Percentiles rank a stretch among this genome's conserved stretches.
Conservation (phyloP, 495 filamentous ascomycete genomes). For the Penicillium argentinense region DNA sequence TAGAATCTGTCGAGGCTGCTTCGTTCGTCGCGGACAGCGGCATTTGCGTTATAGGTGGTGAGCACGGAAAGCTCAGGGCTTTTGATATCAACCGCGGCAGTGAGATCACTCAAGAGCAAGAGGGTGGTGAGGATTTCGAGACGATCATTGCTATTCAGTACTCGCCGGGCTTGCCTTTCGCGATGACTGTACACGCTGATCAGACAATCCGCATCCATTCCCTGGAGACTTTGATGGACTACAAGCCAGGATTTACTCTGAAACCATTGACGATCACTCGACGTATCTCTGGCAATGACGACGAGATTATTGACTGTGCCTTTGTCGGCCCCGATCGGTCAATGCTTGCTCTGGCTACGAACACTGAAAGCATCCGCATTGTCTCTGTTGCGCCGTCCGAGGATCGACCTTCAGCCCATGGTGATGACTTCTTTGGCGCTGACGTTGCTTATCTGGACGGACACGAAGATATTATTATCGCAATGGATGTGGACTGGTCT, state of each 20-base stretch:
- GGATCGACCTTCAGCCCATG: conserved; percentile 30
- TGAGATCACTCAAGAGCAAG: conserved; percentile 75
- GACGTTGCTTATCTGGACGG: conserved; percentile 83
- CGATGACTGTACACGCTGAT: conserved; percentile 85
- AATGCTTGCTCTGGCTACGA: conserved; percentile 86
- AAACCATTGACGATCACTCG: conserved; percentile 55
- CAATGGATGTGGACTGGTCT: conserved; percentile 91
- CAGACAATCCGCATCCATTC: conserved; percentile 81
- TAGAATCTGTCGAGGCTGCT: conserved; percentile 81
- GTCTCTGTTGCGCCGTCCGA: conserved; percentile 60
- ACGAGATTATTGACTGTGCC: conserved; percentile 91
- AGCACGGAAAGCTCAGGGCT: conserved; percentile 74
- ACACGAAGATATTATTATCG: conserved; percentile 94
- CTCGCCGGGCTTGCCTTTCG: conserved; percentile 56
- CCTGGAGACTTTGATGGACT: conserved; percentile 36
- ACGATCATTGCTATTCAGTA: conserved; percentile 72
- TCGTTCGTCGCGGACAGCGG: conserved; percentile 71
- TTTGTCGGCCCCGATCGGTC: conserved; percentile 79
- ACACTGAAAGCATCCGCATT: conserved; percentile 88
- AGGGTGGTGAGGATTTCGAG: conserved; percentile 67
- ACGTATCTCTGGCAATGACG: conserved; percentile 91
- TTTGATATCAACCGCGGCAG: conserved; percentile 75
- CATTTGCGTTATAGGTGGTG: conserved; percentile 81
- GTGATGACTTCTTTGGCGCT: conserved; percentile 72
- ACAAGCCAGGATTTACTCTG: conserved; percentile 37